These are phyloP conservation scores for Elaeis guineensis DNA, from an alignment of 176 grass and related monocot genomes.

Conservation along the genomic window DNA sequence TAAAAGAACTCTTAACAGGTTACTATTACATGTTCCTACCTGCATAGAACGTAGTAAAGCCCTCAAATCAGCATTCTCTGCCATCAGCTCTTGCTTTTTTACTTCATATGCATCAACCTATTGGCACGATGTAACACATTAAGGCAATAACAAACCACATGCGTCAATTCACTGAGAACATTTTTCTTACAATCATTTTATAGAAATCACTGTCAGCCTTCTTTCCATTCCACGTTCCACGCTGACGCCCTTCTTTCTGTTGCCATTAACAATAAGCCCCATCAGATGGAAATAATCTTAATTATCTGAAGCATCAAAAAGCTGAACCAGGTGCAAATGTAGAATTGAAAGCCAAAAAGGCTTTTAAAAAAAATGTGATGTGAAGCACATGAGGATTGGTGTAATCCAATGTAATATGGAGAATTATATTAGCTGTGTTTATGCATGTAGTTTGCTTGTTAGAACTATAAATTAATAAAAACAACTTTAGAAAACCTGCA, in stretches of 20 bases:
- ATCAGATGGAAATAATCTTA: constrained; percentile 1
- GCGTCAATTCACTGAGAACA: constrained; percentile 5
- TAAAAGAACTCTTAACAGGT: too few species aligned
- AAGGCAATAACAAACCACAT: constrained; percentile 22
- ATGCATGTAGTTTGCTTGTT: too few species aligned
- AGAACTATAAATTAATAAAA: neutral
- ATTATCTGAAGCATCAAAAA: neutral
- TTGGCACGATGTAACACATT: constrained; percentile 10
- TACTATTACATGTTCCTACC: constrained; percentile 36
- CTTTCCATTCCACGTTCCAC: constrained; percentile 93
- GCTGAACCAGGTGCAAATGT: neutral
- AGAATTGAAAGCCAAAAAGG: neutral
- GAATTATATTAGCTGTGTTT: too few species aligned
- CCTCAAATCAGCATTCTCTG: constrained; percentile 87
- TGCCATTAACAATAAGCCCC: constrained; percentile 22
- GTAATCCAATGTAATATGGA: too few species aligned
- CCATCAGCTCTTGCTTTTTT: constrained; percentile 86
- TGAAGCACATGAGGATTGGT: too few species aligned
- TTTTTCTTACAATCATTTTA: constrained; percentile 89
- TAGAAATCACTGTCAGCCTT: constrained; percentile 94
- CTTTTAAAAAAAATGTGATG: too few species aligned
- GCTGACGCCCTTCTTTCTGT: constrained; percentile 92
- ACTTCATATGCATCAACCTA: constrained; percentile 97
- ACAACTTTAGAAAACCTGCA: constrained; percentile 48
- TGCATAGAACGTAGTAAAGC: constrained; percentile 91